These are phyloP conservation scores for Acer campestre DNA, from an alignment of 345 rosid species.

Conservation along the genomic window DNA sequence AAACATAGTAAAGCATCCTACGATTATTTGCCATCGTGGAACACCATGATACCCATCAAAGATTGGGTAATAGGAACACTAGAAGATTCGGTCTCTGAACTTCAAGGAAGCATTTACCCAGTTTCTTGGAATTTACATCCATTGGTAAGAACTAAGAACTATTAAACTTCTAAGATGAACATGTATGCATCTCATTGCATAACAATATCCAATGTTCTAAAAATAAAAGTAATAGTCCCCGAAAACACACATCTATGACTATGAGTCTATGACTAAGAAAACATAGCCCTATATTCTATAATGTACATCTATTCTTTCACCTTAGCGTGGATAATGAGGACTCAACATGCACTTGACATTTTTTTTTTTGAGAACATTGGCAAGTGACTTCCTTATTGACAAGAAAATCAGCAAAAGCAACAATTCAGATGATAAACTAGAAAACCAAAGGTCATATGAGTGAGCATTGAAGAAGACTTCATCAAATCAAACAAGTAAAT, in stretches of 20 bases:
- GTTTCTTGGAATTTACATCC: background rate
- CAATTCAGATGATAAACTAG: background rate
- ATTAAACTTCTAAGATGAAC: background rate
- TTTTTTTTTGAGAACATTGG: background rate
- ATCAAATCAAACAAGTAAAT: background rate
- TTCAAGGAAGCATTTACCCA: background rate
- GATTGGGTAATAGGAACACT: background rate
- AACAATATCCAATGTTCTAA: background rate
- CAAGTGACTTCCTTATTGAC: background rate
- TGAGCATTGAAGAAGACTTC: background rate
- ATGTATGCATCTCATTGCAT: background rate
- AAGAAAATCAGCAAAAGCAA: slow-evolving; percentile 10
- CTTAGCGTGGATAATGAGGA: background rate
- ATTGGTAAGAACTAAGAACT: background rate
- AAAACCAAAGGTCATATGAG: background rate
- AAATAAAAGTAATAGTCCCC: background rate
- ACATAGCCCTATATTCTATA: background rate
- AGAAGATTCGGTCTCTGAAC: background rate
- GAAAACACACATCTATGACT: background rate
- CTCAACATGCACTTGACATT: background rate
- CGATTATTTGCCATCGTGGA: background rate
- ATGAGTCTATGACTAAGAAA: no score
- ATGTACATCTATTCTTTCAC: background rate
- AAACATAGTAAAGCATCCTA: background rate
- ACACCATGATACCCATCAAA: background rate